phyloP scores from a whole-genome alignment of 495 filamentous ascomycete species.

The Cenococcum geophilum region DNA sequence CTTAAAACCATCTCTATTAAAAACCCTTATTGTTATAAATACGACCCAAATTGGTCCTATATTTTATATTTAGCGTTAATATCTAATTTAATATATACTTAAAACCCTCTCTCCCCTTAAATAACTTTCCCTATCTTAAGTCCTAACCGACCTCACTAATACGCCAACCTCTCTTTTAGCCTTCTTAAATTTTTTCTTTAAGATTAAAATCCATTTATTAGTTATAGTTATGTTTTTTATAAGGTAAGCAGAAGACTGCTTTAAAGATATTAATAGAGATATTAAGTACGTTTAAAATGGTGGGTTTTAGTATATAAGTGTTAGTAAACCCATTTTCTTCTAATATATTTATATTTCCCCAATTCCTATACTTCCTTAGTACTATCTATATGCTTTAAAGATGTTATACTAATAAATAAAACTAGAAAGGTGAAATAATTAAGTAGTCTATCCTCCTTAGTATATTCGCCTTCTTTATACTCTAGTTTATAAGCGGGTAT shows the following conservation, averaged over 20 bases:
- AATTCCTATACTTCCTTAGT: neutral
- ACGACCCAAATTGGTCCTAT: neutral
- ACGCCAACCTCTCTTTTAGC: neutral
- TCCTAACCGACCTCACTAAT: neutral
- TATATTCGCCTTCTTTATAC: slow-evolving; percentile 48
- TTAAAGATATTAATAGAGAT: slow-evolving; percentile 1
- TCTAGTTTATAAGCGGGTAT: slow-evolving; percentile 54
- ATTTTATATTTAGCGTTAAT: neutral
- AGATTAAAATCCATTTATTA: neutral
- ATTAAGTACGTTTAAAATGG: neutral
- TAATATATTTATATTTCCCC: neutral
- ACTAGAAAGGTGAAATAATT: slow-evolving; percentile 53
- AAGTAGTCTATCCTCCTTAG: slow-evolving; percentile 59
- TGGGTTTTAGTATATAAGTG: slow-evolving; percentile 1
- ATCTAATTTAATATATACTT: neutral
- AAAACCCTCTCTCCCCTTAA: neutral
- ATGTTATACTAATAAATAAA: slow-evolving; percentile 5
- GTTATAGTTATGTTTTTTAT: neutral
- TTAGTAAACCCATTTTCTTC: neutral
- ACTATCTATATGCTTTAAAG: neutral
- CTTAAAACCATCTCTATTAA: neutral
- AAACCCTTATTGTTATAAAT: neutral
- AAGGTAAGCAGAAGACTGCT: neutral
- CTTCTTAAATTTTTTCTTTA: neutral
- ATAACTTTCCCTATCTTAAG: neutral